Percentiles rank a stretch among this genome's conserved stretches.
phyloP scores from a whole-genome alignment of 2,329 filamentous ascomycete genomes.

The Claviceps sp. region DNA sequence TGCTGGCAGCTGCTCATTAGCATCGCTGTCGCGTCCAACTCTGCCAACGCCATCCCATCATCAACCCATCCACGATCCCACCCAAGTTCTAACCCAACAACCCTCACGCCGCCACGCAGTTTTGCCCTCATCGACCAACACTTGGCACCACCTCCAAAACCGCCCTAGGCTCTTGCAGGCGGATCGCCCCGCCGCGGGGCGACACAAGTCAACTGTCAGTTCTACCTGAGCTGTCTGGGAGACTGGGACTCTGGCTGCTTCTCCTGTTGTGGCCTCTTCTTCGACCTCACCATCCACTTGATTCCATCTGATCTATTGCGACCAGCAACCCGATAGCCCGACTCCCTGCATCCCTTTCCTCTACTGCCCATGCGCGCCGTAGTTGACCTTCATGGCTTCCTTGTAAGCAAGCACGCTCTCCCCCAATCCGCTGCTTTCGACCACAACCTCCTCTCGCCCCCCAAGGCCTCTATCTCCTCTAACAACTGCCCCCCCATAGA shows the following conservation, averaged over 20 bases:
- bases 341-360: constrained; percentile 1
- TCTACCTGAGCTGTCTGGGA: background rate
- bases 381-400: constrained; percentile 6
- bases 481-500: constrained; percentile 18
- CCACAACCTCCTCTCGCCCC: background rate
- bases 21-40: constrained; percentile 6
- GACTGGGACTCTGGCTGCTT: too few species aligned
- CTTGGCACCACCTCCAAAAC: constrained; percentile 6
- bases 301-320: background rate
- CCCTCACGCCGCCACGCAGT: background rate
- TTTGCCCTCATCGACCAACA: constrained; percentile 2
- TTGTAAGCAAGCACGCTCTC: constrained; percentile 4
- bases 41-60: constrained; percentile 6
- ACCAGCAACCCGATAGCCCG: background rate
- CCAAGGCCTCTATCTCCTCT: background rate
- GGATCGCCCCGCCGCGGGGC: constrained; percentile 15
- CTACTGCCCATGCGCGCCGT: constrained; percentile 3
- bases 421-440: background rate
- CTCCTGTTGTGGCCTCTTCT: background rate
- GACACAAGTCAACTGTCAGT: constrained; percentile 6
- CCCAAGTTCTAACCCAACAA: background rate
- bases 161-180: constrained; percentile 10
- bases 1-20: constrained; percentile 11
- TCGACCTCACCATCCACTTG: background rate
- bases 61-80: background rate